Conservation (phyloP, 2,329 filamentous ascomycete genomes). For the Dothistroma pini region DNA sequence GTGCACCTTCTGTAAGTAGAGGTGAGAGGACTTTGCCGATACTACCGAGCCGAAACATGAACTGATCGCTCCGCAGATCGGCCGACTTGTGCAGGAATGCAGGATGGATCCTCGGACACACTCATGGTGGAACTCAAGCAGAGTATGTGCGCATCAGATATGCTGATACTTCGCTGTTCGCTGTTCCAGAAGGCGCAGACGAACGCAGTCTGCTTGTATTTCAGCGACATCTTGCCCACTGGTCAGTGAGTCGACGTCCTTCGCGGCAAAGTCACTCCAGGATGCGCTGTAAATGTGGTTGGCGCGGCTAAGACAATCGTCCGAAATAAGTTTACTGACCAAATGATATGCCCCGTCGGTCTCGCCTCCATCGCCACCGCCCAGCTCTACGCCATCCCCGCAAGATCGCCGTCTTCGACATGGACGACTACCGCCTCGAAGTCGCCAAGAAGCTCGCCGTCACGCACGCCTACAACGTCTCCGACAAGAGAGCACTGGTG, state of each 20-base stretch:
- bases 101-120: slow-evolving; percentile 55
- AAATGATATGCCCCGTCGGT: slow-evolving; percentile 50
- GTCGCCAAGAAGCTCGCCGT: slow-evolving; percentile 51
- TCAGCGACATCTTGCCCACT: slow-evolving; percentile 57
- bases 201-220: slow-evolving; percentile 46
- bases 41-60: no score
- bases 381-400: slow-evolving; percentile 53
- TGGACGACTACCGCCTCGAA: slow-evolving; percentile 47
- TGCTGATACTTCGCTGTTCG: slow-evolving; percentile 49
- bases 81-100: slow-evolving; percentile 52
- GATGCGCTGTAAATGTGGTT: slow-evolving; percentile 52
- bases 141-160: slow-evolving; percentile 54
- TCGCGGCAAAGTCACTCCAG: slow-evolving; percentile 51
- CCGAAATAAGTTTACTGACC: neutral
- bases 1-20: slow-evolving; percentile 49
- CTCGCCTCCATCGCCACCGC: slow-evolving; percentile 54
- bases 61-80: slow-evolving; percentile 40
- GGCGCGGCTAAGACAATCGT: slow-evolving; percentile 37
- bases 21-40: slow-evolving; percentile 12
- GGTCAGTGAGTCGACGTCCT: slow-evolving; percentile 54
- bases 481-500: slow-evolving; percentile 38
- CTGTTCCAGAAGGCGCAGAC: slow-evolving; percentile 43
- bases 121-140: slow-evolving; percentile 54
- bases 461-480: slow-evolving; percentile 41
- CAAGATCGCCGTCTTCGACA: slow-evolving; percentile 52